Percentiles rank a stretch among this genome's conserved stretches.
These are phyloP conservation scores for Phytophthora cactorum DNA, from an alignment of 352 stramenopile species.

Conservation along the genomic window DNA sequence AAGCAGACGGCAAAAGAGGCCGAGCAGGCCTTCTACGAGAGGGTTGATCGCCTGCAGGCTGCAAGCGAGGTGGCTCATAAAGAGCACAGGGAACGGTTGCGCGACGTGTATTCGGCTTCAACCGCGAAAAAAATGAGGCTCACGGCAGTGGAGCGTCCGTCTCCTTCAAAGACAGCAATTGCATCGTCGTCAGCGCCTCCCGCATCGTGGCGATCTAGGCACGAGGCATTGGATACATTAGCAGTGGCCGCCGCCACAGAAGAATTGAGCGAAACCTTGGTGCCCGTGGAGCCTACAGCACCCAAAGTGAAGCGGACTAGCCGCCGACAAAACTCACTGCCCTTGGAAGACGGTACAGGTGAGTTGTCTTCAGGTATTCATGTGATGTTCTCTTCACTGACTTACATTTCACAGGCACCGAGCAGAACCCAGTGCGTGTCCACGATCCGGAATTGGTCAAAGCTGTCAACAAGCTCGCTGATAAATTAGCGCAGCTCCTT, in stretches of 20 bases:
- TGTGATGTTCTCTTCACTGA: slow-evolving; percentile 3
- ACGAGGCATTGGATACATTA: slow-evolving; percentile 33
- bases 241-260: slow-evolving; percentile 26
- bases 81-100: slow-evolving; percentile 66
- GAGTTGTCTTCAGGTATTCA: neutral
- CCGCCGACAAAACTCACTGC: slow-evolving; percentile 9
- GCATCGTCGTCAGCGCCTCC: neutral
- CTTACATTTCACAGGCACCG: slow-evolving; percentile 7
- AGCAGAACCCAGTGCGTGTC: slow-evolving; percentile 41
- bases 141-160: slow-evolving; percentile 1
- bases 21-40: slow-evolving; percentile 42
- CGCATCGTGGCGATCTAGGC: slow-evolving; percentile 2
- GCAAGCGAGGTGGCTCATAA: slow-evolving; percentile 39
- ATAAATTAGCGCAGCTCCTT: slow-evolving; percentile 53
- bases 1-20: slow-evolving; percentile 24
- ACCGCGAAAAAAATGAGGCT: slow-evolving; percentile 46
- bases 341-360: slow-evolving; percentile 7
- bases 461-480: slow-evolving; percentile 63
- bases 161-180: neutral
- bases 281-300: neutral
- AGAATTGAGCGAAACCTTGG: neutral
- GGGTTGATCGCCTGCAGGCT: slow-evolving; percentile 25
- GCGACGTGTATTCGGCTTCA: slow-evolving; percentile 54
- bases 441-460: slow-evolving; percentile 66
- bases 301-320: slow-evolving; percentile 28